Evolutionary conservation across 805 yeast species (phyloP), one percentile per base, ranked within the genome.

Genomic region (Saccharomycopsis lassenensis): DNA sequence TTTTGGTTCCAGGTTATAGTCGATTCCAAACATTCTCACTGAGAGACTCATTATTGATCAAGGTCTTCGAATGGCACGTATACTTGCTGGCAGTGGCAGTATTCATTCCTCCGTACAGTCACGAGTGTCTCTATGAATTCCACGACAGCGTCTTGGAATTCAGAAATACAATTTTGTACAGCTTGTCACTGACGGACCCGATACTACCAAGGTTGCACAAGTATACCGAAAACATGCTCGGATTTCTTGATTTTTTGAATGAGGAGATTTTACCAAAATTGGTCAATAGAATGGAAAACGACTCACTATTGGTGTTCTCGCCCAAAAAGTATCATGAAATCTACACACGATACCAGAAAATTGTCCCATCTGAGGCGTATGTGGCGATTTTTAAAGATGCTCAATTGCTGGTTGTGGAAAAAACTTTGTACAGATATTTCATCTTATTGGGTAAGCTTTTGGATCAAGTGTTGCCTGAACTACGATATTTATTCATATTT

Each of bases 61-160:
- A 40, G 20, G 36, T 37, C 24, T 40, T 40, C 33, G 44, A 40
- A 33, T 40, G 44, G 44, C 41, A 40, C 19, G 24, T 40, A 14
- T 40, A 36, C 26, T 36, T 37, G 16, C 23, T 32, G 6, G 18
- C 24, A 7, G 19, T 20, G 12, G 29, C 44, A 16, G 21, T 29
- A 4, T 40, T 22, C 20, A 31, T 40, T 15, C 44, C 44, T 7
- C 37, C 40, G 8, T 40, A 40, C 24, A 20, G 28, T 17, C 29
- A 18, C 17, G 28, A 24, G 15, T 40, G 41, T 24, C 12, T 40
- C 4, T 29, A 31, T 29, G 44, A 40, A 27, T 32, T 37, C 11
- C 18, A 37, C 11, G 17, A 33, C 7, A 37, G 33, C 22, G 11
- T 40, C 5, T 14, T 15, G 10, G 33, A 23, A 11, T 27, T 40